phyloP scores from a whole-genome alignment of 192 early-diverging fungal species.

The Mortierella alpina region DNA sequence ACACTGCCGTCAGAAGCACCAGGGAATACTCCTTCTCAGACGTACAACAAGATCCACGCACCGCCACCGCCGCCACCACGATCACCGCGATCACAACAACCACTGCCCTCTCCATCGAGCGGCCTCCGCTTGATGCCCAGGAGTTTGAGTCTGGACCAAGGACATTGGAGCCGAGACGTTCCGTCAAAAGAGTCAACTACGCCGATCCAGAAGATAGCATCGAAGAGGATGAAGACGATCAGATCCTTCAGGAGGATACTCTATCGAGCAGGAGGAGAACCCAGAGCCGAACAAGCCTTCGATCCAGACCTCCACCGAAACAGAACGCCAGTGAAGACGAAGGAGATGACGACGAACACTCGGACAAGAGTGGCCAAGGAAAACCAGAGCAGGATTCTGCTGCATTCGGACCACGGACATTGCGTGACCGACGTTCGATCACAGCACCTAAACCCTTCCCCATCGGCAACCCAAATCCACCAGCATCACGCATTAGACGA shows the following conservation, averaged over 20 bases:
- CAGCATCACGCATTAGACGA: background rate
- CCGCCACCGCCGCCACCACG: background rate
- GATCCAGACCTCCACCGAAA: background rate
- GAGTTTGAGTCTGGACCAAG: background rate
- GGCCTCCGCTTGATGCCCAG: background rate
- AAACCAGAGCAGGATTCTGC: conserved; percentile 8
- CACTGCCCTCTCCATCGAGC: background rate
- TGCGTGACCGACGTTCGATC: conserved; percentile 42
- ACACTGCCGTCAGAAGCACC: background rate
- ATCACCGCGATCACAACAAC: background rate
- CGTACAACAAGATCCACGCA: too few species aligned
- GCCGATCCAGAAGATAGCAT: conserved; percentile 25
- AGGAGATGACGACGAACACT: conserved; percentile 4
- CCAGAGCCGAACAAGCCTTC: background rate
- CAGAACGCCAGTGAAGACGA: background rate
- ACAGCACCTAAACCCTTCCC: conserved; percentile 41
- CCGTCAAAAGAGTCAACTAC: conserved; percentile 36
- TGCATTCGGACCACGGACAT: conserved; percentile 15
- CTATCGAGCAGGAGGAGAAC: background rate
- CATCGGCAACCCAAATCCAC: conserved; percentile 6
- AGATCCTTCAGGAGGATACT: background rate
- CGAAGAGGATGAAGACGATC: conserved; percentile 27
- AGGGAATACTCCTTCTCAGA: too few species aligned
- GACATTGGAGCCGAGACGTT: conserved; percentile 1
- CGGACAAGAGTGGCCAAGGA: conserved; percentile 8